Evolutionary conservation across 768 basidiomycete genomes (phyloP).

Genomic region (Trametes gibbosa): DNA sequence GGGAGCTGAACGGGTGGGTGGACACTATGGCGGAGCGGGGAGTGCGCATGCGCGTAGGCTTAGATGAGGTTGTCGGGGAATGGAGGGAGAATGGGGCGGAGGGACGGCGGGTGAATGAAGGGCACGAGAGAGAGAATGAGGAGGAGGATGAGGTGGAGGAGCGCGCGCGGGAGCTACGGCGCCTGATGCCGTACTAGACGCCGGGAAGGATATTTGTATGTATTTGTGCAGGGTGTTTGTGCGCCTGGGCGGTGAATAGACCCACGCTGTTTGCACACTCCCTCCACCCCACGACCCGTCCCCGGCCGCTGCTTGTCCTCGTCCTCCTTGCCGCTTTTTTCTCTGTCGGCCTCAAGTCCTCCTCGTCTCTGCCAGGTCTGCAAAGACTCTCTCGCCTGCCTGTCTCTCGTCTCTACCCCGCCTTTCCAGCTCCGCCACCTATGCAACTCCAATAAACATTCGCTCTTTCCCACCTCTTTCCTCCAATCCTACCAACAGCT

Average conservation of each 20-base stretch:
- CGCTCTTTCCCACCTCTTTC: constrained; percentile 20
- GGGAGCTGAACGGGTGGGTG: constrained; percentile 59
- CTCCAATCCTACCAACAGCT: constrained; percentile 12
- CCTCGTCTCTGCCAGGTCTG: constrained; percentile 4
- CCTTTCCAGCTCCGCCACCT: constrained; percentile 1
- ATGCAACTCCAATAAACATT: constrained; percentile 18
- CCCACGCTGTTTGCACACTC: constrained; percentile 10
- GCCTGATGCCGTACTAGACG: constrained; percentile 60
- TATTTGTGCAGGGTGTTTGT: constrained; percentile 20
- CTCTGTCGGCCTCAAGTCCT: not conserved
- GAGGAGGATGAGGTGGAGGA: constrained; percentile 55
- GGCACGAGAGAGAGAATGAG: not conserved
- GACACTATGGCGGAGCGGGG: constrained; percentile 80
- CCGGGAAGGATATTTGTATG: not conserved
- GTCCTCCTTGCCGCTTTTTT: not conserved
- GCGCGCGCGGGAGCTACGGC: constrained; percentile 53
- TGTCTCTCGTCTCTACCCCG: constrained; percentile 11
- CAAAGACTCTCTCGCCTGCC: not conserved
- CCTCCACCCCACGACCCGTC: no score
- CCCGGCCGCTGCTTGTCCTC: no score
- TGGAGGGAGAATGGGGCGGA: constrained; percentile 26
- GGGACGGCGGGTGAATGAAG: constrained; percentile 4
- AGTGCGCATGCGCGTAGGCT: constrained; percentile 55
- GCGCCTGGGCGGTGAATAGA: constrained; percentile 4
- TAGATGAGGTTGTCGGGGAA: constrained; percentile 57